These are phyloP conservation scores for Exophiala sp. DNA, from an alignment of 2,329 filamentous ascomycete genomes.

Conservation along the genomic window DNA sequence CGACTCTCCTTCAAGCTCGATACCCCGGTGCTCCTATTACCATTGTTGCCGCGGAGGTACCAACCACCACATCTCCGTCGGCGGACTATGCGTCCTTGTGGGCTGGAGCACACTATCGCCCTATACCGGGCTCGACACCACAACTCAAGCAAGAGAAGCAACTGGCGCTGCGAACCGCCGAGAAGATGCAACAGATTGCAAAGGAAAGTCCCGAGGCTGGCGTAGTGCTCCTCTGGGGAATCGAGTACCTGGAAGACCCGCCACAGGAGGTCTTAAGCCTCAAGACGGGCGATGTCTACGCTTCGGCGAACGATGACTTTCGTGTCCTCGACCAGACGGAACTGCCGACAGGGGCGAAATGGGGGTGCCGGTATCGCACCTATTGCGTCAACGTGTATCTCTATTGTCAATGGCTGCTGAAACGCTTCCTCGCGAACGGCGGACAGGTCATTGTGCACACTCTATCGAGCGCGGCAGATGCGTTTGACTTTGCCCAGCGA, in stretches of 20 bases:
- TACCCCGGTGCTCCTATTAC: conserved; percentile 35
- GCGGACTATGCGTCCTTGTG: conserved; percentile 44
- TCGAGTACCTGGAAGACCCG: conserved; percentile 41
- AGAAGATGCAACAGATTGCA: conserved; percentile 36
- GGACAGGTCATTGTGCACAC: conserved; percentile 30
- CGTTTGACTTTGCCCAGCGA: conserved; percentile 33
- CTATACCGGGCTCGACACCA: conserved; percentile 36
- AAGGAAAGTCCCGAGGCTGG: conserved; percentile 35
- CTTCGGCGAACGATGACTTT: conserved; percentile 36
- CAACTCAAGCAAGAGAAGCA: conserved; percentile 35
- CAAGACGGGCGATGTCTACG: conserved; percentile 29
- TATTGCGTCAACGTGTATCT: conserved; percentile 42
- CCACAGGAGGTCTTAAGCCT: conserved; percentile 28
- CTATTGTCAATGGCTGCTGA: conserved; percentile 40
- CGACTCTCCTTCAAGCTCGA: conserved; percentile 29
- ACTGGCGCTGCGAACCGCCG: conserved; percentile 38
- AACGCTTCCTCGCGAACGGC: conserved; percentile 38
- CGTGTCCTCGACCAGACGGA: conserved; percentile 31
- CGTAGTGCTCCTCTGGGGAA: conserved; percentile 35
- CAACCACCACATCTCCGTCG: conserved; percentile 32
- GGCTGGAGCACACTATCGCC: conserved; percentile 46
- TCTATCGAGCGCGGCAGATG: conserved; percentile 33
- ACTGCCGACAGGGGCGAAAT: conserved; percentile 33
- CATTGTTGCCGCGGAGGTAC: conserved; percentile 40
- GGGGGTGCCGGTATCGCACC: conserved; percentile 39